phyloP scores from a whole-genome alignment of 2,329 filamentous ascomycete species.

The Penicillium sp. region DNA sequence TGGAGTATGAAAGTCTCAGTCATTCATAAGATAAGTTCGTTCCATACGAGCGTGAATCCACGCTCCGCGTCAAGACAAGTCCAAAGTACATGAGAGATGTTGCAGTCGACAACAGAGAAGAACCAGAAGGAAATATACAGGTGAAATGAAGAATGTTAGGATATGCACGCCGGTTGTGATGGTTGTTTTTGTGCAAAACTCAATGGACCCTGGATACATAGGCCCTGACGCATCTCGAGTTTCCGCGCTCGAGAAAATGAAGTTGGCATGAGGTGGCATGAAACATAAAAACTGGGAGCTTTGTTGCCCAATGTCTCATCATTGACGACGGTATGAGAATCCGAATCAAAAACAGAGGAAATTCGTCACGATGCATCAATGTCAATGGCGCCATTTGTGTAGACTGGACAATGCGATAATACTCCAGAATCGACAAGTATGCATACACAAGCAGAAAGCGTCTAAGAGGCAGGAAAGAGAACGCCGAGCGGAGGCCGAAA shows the following conservation, averaged over 20 bases:
- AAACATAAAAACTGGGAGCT: background rate
- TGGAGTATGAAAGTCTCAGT: conserved; percentile 5
- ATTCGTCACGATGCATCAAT: conserved; percentile 10
- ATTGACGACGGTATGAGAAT: background rate
- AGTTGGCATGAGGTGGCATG: background rate
- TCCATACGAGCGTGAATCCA: conserved; percentile 1
- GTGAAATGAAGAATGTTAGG: background rate
- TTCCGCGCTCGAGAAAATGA: background rate
- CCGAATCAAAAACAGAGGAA: background rate
- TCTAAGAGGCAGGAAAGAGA: conserved; percentile 11
- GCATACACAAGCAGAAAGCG: conserved; percentile 13
- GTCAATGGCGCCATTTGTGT: background rate
- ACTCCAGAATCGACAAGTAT: conserved; percentile 12
- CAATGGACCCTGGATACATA: background rate
- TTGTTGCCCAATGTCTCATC: conserved; percentile 3
- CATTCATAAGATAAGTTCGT: conserved; percentile 9
- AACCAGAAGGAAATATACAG: background rate
- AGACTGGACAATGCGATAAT: conserved; percentile 9
- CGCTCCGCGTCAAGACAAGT: background rate
- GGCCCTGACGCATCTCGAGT: background rate
- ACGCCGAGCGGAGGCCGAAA: conserved; percentile 11
- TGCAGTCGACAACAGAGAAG: background rate
- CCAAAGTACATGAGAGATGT: background rate
- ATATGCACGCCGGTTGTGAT: conserved; percentile 2
- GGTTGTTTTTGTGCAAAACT: conserved; percentile 4